Evolutionary conservation across 2,329 filamentous ascomycete genomes (phyloP).

Genomic region (Amauroascus verrucosus): DNA sequence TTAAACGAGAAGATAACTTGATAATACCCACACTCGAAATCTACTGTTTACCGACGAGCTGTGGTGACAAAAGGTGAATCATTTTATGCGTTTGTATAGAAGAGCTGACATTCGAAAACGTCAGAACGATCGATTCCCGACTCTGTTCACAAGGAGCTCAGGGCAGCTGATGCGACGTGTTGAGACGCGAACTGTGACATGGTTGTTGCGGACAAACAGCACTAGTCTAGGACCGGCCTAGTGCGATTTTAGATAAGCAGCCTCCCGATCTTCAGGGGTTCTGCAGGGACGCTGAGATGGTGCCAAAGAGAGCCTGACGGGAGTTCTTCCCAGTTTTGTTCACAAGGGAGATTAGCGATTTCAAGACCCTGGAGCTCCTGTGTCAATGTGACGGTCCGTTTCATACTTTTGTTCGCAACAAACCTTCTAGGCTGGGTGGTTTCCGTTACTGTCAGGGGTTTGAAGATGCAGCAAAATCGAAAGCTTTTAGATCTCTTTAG

Average conservation of each 20-base stretch:
- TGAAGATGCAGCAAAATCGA: too few species aligned
- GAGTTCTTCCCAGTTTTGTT: not conserved
- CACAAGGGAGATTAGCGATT: not conserved
- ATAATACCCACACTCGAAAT: too few species aligned
- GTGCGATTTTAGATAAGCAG: not conserved
- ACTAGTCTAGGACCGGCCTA: not conserved
- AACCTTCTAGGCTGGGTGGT: not conserved
- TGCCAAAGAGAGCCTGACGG: not conserved
- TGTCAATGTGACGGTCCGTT: not conserved
- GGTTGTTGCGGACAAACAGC: not conserved
- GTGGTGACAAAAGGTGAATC: not conserved
- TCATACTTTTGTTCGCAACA: not conserved
- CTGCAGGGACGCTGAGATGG: not conserved
- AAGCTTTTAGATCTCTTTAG: not conserved
- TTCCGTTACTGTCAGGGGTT: not conserved
- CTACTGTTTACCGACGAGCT: not conserved
- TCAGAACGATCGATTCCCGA: not conserved
- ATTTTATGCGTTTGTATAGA: not conserved
- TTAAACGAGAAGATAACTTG: too few species aligned
- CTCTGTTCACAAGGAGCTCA: not conserved
- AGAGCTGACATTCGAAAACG: not conserved
- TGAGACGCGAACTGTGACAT: conserved; percentile 1
- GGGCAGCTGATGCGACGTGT: not conserved
- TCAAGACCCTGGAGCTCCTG: not conserved
- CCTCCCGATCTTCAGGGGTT: not conserved